Base-by-base conservation (phyloP, 148 eudicot species). In the Selenicereus undatus region DNA sequence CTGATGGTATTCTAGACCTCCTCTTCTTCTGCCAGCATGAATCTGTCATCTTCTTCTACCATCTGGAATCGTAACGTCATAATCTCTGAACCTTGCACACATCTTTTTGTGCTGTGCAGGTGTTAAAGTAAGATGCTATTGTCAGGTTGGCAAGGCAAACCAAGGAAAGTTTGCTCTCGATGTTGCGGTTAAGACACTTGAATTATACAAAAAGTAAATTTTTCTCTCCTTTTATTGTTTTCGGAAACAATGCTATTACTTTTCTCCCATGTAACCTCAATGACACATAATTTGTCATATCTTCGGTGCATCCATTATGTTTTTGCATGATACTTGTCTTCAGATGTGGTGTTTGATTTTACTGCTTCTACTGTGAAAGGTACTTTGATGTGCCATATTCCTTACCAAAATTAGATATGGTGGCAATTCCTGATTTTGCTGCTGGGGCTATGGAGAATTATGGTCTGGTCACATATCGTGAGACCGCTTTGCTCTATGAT, bases 391-490 rank as follows among this genome's bases (percentile, higher is more conserved):
- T 91, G 74, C 97, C 98, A 16, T 95, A 93, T 82, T 83, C 97
- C 52, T 90, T 95, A 56, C 98, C 98, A 78, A 95, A 95, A 79
- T 75, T 93, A 90, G 98, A 95, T 89, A 91, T 93, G 98, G 78
- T 95, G 85, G 98, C 98, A 17, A 95, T 95, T 72, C 98, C 98
- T 81, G 98, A 95, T 87, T 95, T 95, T 88, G 97, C 98, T 76
- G 91, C 93, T 82, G 98, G 98, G 74, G 98, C 98, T 21, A 95
- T 95, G 98, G 98, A 95, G 89, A 95, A 95, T 74, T 95, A 93
- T 84, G 98, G 98, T 79, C 87, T 95, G 78, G 97, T 95, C 82
- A 95, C 98, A 77, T 95, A 95, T 81, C 90, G 98, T 29, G 98
- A 95, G 81, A 91, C 92, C 75, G 97, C 94, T 86, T 89, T 95